These are phyloP conservation scores for Penicillium sp. DNA, from an alignment of 2,329 filamentous ascomycete genomes.

Conservation along the genomic window DNA sequence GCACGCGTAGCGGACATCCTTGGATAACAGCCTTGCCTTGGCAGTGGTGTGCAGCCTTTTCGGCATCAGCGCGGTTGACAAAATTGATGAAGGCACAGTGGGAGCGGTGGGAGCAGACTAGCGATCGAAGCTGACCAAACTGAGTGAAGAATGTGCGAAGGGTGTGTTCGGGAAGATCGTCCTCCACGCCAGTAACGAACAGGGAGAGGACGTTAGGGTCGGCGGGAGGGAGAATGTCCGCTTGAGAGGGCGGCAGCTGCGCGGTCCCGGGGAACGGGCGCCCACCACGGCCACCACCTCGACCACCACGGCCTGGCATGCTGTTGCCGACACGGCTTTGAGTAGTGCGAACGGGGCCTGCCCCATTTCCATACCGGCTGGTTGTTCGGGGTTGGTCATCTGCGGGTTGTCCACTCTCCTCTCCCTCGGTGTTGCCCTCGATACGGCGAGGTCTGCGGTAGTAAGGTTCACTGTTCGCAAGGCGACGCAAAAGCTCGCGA, in stretches of 20 bases:
- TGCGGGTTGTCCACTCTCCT: slow-evolving; percentile 41
- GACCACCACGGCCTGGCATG: slow-evolving; percentile 50
- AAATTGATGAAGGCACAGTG: slow-evolving; percentile 98
- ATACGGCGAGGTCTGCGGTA: slow-evolving; percentile 83
- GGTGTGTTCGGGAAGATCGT: slow-evolving; percentile 91
- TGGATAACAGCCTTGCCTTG: slow-evolving; percentile 88
- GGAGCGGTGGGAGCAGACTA: slow-evolving; percentile 95
- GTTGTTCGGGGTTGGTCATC: slow-evolving; percentile 45
- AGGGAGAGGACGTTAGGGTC: slow-evolving; percentile 88
- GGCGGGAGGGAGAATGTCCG: slow-evolving; percentile 81
- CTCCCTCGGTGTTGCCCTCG: slow-evolving; percentile 55
- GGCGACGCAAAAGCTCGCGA: slow-evolving; percentile 76
- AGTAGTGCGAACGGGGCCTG: slow-evolving; percentile 74
- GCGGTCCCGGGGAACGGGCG: slow-evolving; percentile 69
- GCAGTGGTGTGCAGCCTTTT: slow-evolving; percentile 79
- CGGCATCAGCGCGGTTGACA: slow-evolving; percentile 78
- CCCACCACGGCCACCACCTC: slow-evolving; percentile 49
- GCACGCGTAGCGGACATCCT: slow-evolving; percentile 84
- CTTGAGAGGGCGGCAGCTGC: slow-evolving; percentile 75
- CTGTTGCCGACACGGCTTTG: slow-evolving; percentile 50
- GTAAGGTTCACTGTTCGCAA: slow-evolving; percentile 93
- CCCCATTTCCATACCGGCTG: slow-evolving; percentile 47
- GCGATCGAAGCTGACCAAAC: slow-evolving; percentile 85
- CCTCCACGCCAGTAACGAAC: slow-evolving; percentile 93
- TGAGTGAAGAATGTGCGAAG: slow-evolving; percentile 86